Evolutionary conservation across 208 protist species (phyloP).

Genomic region (Leishmania guyanensis): DNA sequence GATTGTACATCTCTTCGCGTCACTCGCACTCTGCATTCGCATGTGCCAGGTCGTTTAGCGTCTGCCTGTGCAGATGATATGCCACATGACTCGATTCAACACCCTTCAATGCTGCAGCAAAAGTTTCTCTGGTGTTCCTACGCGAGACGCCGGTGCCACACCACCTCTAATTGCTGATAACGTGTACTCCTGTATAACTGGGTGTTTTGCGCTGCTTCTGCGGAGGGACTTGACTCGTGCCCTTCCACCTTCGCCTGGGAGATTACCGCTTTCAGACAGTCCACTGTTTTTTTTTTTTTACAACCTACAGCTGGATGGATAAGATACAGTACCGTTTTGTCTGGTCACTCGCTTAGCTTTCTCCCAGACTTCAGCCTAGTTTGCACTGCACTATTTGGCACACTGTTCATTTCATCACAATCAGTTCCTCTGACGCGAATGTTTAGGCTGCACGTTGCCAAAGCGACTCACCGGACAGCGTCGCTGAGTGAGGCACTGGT

Average conservation of each 20-base stretch:
- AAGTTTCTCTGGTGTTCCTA: background rate
- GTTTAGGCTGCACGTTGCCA: too few relatives aligned
- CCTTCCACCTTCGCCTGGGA: background rate
- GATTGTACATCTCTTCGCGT: background rate
- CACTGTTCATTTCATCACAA: background rate
- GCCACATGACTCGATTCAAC: background rate
- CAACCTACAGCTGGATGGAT: background rate
- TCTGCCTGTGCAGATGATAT: background rate
- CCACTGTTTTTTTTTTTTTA: background rate
- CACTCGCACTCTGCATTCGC: background rate
- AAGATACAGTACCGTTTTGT: background rate
- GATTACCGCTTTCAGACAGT: background rate
- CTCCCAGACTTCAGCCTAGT: background rate
- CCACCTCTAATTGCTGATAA: background rate
- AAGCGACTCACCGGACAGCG: background rate
- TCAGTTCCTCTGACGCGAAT: background rate
- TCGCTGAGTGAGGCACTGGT: background rate
- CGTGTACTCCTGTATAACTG: background rate
- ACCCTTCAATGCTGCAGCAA: background rate
- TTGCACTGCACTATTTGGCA: background rate
- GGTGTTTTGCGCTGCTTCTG: background rate
- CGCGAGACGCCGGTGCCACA: background rate
- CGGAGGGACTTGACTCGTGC: background rate
- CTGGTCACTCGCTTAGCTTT: background rate
- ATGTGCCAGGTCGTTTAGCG: background rate